Evolutionary conservation across 176 grass and related monocot genomes (phyloP).

Genomic region (Areca catechu): DNA sequence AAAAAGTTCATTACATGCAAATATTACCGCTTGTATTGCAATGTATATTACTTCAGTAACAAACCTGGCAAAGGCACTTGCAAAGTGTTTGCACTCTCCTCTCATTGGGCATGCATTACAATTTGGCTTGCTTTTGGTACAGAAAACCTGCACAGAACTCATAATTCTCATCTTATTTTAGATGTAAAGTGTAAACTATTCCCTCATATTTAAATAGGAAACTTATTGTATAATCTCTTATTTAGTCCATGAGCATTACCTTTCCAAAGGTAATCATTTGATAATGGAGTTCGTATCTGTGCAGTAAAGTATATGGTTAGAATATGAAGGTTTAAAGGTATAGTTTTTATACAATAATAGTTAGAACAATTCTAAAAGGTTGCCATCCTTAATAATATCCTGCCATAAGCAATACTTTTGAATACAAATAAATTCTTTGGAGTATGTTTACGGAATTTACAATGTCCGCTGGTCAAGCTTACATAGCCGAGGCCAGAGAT

Average conservation of each 20-base stretch:
- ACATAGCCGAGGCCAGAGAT: slow-evolving; percentile 95
- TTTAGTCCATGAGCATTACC: slow-evolving; percentile 26
- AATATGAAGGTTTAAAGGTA: too few relatives aligned
- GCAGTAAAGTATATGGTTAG: background rate
- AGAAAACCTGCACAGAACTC: slow-evolving; percentile 49
- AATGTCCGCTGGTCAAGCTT: slow-evolving; percentile 90
- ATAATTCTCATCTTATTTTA: slow-evolving; percentile 8
- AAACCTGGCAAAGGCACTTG: slow-evolving; percentile 88
- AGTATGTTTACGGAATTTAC: slow-evolving; percentile 40
- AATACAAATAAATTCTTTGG: background rate
- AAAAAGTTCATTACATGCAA: too few relatives aligned
- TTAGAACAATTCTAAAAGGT: too few relatives aligned
- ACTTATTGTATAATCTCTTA: background rate
- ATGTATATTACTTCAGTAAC: background rate
- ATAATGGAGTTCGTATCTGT: slow-evolving; percentile 89
- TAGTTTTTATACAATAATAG: background rate
- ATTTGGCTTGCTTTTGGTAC: slow-evolving; percentile 83
- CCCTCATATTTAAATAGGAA: too few relatives aligned
- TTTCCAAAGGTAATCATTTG: slow-evolving; percentile 99
- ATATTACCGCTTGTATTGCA: too few relatives aligned
- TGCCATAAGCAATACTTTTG: too few relatives aligned
- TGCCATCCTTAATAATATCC: too few relatives aligned
- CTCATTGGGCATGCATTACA: slow-evolving; percentile 90
- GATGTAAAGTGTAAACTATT: too few relatives aligned
- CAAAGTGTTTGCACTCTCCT: slow-evolving; percentile 90